These are phyloP conservation scores for Euphrasia confusa DNA, from an alignment of 257 asterid genomes.

Conservation along the genomic window DNA sequence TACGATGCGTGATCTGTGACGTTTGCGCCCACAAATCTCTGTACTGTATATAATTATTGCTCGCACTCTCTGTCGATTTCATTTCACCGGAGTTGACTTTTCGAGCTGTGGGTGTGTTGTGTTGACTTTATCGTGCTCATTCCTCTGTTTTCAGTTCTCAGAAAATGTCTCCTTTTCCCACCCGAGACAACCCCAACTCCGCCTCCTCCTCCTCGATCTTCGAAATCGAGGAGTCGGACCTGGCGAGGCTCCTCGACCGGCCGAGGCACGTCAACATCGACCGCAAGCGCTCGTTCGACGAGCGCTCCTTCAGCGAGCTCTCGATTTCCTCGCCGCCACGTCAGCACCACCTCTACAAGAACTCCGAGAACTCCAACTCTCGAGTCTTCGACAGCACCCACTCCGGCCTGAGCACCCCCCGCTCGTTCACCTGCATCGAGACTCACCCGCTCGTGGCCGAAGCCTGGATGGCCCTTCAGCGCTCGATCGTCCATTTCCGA, in stretches of 20 bases:
- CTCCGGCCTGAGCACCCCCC: constrained; percentile 69
- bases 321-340: constrained; percentile 66
- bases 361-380: constrained; percentile 54
- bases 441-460: constrained; percentile 71
- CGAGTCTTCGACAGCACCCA: constrained; percentile 51
- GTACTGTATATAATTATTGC: background rate
- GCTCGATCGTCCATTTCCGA: constrained; percentile 65
- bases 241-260: constrained; percentile 52
- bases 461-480: constrained; percentile 86
- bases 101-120: background rate
- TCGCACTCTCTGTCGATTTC: background rate
- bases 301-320: constrained; percentile 76
- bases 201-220: constrained; percentile 43
- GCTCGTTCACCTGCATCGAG: constrained; percentile 59
- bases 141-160: background rate
- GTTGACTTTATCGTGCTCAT: too few species aligned
- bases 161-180: constrained; percentile 58
- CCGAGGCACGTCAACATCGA: constrained; percentile 60
- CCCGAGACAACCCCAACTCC: constrained; percentile 43
- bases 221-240: constrained; percentile 65
- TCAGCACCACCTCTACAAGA: constrained; percentile 39
- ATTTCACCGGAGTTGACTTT: constrained; percentile 33
- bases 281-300: constrained; percentile 88
- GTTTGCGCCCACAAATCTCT: background rate
- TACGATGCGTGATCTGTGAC: background rate